Base-by-base conservation (phyloP, 2,329 filamentous ascomycete species). In the Colletotrichum sp. region DNA sequence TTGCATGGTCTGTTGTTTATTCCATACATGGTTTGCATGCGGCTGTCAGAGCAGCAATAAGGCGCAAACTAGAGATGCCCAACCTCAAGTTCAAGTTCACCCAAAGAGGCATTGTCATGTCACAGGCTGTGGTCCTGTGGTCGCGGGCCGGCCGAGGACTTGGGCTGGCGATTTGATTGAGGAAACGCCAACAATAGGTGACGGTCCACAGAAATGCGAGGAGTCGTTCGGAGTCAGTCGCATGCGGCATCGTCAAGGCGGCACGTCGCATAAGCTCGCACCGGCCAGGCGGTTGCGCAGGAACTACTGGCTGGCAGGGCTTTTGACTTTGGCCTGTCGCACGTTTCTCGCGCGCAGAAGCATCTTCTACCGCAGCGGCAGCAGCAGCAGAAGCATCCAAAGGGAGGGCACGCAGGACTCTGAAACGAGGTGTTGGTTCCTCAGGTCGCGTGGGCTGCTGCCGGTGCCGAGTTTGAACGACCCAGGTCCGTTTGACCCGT, bases 1-100 rank as follows among this genome's bases (percentile, higher is more conserved):
- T 62, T n/a, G 55, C 62, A 67, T 71, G 72, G 55, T 62, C 39
- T 10, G n/a, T 67, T 56, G 62, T 72, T 75, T 74, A 72, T 67
- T 39, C 62, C 62, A 39, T 16, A 74, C 66, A 66, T 36, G 15
- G 25, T 61, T 55, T 13, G 61, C 58, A 39, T 64, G 60, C 32
- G 25, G 62, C 30, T 43, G 30, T 43, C 15, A 13, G 61, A 62
- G 62, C 62, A 55, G 69, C 66, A 56, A 66, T 39, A 28, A 55
- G 25, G 18, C 36, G 55, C 32, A 36, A 22, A 39, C 66, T 25
- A 30, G 16, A 27, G 30, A 66, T 67, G n/a, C 30, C 32, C 22
- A 34, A 36, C 25, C 15, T 32, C 22, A 55, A 64, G 13, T 34
- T 32, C 22, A 55, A 64, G 13, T 34, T 43, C 61, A 64, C 34